A percentile compares a stretch with the other conserved stretches of the same genome.
These are phyloP conservation scores for Colletotrichum salicis DNA, from an alignment of 2,329 filamentous ascomycete genomes.

Conservation along the genomic window DNA sequence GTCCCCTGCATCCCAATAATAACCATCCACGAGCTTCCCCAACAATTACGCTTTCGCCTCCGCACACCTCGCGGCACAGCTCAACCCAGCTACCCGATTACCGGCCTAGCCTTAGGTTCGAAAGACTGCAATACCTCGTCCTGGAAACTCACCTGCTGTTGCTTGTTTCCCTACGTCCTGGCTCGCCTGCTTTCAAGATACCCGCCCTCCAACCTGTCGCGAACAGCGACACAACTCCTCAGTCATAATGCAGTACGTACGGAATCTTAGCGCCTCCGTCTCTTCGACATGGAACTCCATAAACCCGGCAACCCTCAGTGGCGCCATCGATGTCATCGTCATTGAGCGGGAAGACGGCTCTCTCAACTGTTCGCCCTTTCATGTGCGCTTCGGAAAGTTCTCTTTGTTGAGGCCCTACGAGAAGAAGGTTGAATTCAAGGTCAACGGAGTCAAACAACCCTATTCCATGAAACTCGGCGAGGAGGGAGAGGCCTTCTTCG, in stretches of 20 bases:
- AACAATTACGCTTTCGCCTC: conserved; percentile 20
- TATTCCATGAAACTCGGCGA: conserved; percentile 99
- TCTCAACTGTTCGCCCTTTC: conserved; percentile 93
- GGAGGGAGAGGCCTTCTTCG: conserved; percentile 97
- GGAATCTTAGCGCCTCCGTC: conserved; percentile 93
- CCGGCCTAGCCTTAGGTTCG: conserved; percentile 1
- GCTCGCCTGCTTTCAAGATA: not conserved
- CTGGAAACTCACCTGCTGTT: not conserved
- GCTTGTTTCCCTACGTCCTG: not conserved
- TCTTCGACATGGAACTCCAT: conserved; percentile 99
- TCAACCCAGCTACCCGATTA: not conserved
- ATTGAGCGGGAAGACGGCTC: conserved; percentile 94
- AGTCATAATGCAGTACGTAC: conserved; percentile 90
- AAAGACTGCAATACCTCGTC: not conserved
- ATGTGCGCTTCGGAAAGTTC: conserved; percentile 99
- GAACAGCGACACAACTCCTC: not conserved
- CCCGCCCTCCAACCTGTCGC: conserved; percentile 7
- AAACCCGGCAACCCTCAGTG: conserved; percentile 96
- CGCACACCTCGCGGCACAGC: not conserved
- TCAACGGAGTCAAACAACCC: conserved; percentile 91
- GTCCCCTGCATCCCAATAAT: conserved; percentile 27
- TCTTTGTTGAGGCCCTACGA: conserved; percentile 93
- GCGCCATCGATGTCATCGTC: conserved; percentile 98
- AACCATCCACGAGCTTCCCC: conserved; percentile 9
- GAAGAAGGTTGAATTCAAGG: conserved; percentile 98